phyloP scores from a whole-genome alignment of 129 eudicot species.

The Escallonia herrerae region DNA sequence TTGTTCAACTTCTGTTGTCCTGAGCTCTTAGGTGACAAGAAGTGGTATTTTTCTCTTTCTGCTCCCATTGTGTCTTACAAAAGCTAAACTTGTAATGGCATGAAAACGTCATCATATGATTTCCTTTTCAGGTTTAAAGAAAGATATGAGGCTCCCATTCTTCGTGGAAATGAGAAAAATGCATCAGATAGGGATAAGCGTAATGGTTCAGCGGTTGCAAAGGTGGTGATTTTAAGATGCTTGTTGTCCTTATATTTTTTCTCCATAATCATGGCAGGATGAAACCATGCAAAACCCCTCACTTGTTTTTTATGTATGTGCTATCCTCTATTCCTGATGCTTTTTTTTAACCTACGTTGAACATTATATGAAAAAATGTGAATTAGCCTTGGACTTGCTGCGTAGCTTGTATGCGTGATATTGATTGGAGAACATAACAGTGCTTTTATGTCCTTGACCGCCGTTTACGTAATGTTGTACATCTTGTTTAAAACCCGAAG shows the following conservation, averaged over 20 bases:
- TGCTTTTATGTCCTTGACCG: too few relatives aligned
- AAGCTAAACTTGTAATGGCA: background rate
- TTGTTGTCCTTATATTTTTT: background rate
- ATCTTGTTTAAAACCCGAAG: too few relatives aligned
- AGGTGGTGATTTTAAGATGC: slow-evolving; percentile 34
- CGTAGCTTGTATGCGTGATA: too few relatives aligned
- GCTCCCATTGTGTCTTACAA: slow-evolving; percentile 2
- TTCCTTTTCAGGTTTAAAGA: slow-evolving; percentile 59
- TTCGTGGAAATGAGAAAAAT: slow-evolving; percentile 88
- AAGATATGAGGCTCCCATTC: slow-evolving; percentile 59
- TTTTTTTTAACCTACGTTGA: background rate
- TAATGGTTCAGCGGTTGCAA: slow-evolving; percentile 90
- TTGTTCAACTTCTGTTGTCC: slow-evolving; percentile 93
- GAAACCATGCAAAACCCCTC: background rate
- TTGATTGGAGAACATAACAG: too few relatives aligned
- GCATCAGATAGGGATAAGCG: slow-evolving; percentile 90
- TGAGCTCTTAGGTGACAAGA: slow-evolving; percentile 88
- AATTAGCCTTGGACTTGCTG: too few relatives aligned
- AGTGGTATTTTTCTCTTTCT: slow-evolving; percentile 40
- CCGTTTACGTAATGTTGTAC: too few relatives aligned
- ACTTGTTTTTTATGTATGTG: background rate
- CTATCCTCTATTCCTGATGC: background rate
- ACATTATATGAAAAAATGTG: background rate
- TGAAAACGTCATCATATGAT: background rate
- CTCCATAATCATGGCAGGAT: background rate